These are phyloP conservation scores for Mallotus nudiflorus DNA, from an alignment of 345 rosid genomes.

Conservation along the genomic window DNA sequence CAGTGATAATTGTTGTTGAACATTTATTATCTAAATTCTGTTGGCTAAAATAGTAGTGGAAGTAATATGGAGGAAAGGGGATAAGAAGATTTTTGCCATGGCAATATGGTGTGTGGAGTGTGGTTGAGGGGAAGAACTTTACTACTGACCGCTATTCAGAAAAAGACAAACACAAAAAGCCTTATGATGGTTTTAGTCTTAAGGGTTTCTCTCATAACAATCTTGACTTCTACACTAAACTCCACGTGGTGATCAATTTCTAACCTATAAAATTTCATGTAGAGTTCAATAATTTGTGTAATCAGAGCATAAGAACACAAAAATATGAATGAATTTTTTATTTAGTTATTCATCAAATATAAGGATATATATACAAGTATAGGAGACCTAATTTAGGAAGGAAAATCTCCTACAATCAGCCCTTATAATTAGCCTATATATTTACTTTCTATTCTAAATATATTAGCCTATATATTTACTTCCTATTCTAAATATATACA, in stretches of 20 bases:
- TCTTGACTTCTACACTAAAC: background rate
- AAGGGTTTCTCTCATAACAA: background rate
- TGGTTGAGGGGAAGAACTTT: background rate
- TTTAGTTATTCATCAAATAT: too few relatives aligned
- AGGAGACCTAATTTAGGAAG: too few relatives aligned
- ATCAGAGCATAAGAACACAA: too few relatives aligned
- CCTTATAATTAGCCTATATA: too few relatives aligned
- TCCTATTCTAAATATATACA: too few relatives aligned
- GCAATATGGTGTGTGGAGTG: too few relatives aligned
- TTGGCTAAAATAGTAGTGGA: background rate
- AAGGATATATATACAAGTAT: too few relatives aligned
- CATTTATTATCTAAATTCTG: background rate
- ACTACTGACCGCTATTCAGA: background rate
- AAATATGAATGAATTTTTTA: too few relatives aligned
- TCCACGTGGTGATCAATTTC: background rate
- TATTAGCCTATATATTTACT: too few relatives aligned
- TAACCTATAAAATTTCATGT: background rate
- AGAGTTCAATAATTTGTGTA: background rate
- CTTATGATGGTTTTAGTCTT: background rate
- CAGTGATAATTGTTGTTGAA: conserved; percentile 7
- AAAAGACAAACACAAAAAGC: background rate
- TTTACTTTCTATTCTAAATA: too few relatives aligned
- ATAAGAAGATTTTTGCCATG: background rate
- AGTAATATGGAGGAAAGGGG: background rate
- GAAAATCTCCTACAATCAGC: too few relatives aligned